Evolutionary conservation across 164 flowering plant genomes (phyloP).

Genomic region (Stephania cephalantha): DNA sequence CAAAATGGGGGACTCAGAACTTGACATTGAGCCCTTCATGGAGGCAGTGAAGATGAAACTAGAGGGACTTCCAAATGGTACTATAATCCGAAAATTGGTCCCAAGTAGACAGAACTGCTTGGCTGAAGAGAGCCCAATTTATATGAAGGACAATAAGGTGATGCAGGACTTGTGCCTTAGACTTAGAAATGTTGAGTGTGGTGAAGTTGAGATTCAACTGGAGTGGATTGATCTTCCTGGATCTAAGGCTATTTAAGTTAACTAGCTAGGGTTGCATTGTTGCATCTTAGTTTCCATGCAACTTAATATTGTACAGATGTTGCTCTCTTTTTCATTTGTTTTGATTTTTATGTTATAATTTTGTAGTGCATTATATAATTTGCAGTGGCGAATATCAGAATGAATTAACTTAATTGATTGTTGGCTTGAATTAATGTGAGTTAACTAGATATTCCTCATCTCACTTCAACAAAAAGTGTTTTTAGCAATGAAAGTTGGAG

Average conservation of each 20-base stretch:
- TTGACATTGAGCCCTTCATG: constrained; percentile 41
- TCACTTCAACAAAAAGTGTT: too few species aligned
- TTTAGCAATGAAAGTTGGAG: too few species aligned
- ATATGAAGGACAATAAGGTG: constrained; percentile 42
- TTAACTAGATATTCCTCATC: too few species aligned
- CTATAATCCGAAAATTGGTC: constrained; percentile 34
- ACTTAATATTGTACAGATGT: background rate
- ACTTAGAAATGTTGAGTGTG: constrained; percentile 65
- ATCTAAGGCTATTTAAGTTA: constrained; percentile 10
- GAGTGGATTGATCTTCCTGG: constrained; percentile 56
- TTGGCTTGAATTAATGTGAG: too few species aligned
- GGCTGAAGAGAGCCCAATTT: constrained; percentile 53
- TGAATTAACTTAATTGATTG: too few species aligned
- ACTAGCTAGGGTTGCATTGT: background rate
- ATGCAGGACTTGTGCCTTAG: constrained; percentile 51
- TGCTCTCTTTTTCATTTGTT: background rate
- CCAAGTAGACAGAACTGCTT: constrained; percentile 60
- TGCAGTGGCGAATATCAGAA: background rate
- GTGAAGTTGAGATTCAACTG: constrained; percentile 68
- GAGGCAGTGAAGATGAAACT: constrained; percentile 45
- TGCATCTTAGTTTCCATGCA: background rate
- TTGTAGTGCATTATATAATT: too few species aligned
- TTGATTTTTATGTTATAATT: too few species aligned
- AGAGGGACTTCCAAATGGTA: constrained; percentile 40
- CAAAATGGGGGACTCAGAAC: constrained; percentile 76